Evolutionary conservation across 495 filamentous ascomycete genomes (phyloP).

Genomic region (Geoglossum glabrum): DNA sequence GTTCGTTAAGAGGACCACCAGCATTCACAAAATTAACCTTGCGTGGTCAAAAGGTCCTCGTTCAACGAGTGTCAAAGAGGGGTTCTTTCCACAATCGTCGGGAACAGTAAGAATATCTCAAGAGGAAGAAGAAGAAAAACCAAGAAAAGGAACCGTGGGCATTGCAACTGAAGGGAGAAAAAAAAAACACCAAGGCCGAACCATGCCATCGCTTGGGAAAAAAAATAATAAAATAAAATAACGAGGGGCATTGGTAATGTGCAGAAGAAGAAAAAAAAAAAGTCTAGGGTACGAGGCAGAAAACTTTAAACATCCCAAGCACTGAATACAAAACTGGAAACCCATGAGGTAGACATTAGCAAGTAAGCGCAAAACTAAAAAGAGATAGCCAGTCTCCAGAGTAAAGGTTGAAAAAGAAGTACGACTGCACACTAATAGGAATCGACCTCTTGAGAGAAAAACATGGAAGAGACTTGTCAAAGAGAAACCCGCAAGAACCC

Average conservation of each 20-base stretch:
- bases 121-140: neutral
- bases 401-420: neutral
- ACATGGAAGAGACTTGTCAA: neutral
- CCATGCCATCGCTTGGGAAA: neutral
- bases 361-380: neutral
- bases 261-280: neutral
- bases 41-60: neutral
- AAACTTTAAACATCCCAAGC: neutral
- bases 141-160: neutral
- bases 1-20: neutral
- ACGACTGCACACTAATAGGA: neutral
- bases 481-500: neutral
- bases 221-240: neutral
- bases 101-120: neutral
- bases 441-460: neutral
- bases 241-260: neutral
- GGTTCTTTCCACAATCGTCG: neutral
- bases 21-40: neutral
- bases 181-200: neutral
- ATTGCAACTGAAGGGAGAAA: neutral
- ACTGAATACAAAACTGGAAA: neutral
- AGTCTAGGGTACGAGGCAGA: neutral
- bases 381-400: neutral
- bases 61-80: neutral
- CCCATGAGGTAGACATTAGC: neutral